These are phyloP conservation scores for Aspergillus sp. DNA, from an alignment of 2,329 filamentous ascomycete species.

Conservation along the genomic window DNA sequence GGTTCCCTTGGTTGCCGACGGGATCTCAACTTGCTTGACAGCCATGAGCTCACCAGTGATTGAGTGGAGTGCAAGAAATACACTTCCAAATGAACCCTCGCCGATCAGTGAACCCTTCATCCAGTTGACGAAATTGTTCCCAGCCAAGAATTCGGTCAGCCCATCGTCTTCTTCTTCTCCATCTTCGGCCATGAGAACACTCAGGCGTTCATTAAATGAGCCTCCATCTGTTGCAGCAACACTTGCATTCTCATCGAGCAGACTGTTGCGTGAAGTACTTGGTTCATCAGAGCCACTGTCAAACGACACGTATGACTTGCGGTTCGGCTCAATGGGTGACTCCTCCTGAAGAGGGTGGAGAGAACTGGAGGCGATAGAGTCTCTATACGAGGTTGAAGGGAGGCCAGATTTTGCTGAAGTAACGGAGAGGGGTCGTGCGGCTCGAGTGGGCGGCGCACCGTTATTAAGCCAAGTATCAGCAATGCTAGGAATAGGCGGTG, in stretches of 20 bases:
- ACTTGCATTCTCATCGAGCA: conserved; percentile 79
- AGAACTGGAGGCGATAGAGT: conserved; percentile 85
- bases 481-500: conserved; percentile 91
- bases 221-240: conserved; percentile 63
- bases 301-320: conserved; percentile 90
- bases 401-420: conserved; percentile 57
- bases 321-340: conserved; percentile 78
- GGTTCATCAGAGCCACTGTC: conserved; percentile 67
- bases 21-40: conserved; percentile 96
- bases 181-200: conserved; percentile 81
- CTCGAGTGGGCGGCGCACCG: conserved; percentile 51
- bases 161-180: conserved; percentile 90
- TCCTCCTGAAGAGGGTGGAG: conserved; percentile 91
- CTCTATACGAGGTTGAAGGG: conserved; percentile 68
- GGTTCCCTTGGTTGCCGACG: conserved; percentile 72
- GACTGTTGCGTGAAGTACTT: conserved; percentile 74
- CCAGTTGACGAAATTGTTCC: conserved; percentile 97
- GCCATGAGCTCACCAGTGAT: conserved; percentile 97
- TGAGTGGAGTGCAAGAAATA: conserved; percentile 91
- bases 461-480: conserved; percentile 84
- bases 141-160: conserved; percentile 82
- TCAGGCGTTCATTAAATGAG: conserved; percentile 78
- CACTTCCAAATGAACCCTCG: conserved; percentile 92
- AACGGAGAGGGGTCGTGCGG: conserved; percentile 57
- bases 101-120: conserved; percentile 99